phyloP scores from a whole-genome alignment of 345 rosid genomes.

The Hevea brasiliensis region DNA sequence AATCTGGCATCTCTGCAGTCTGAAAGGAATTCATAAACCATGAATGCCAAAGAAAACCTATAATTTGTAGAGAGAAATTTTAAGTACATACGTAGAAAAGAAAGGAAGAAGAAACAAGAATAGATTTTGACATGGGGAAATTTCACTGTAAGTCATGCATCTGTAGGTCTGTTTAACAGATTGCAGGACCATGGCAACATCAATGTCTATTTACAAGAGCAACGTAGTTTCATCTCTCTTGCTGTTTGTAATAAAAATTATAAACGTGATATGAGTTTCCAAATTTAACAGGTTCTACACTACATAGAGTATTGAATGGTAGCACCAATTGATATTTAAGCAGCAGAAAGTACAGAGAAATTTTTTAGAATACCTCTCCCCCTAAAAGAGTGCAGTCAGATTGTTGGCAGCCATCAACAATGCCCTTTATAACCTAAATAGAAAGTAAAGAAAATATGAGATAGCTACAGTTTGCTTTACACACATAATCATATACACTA shows the following conservation, averaged over 20 bases:
- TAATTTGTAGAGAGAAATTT: neutral
- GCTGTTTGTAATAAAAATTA: neutral
- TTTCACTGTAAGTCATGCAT: neutral
- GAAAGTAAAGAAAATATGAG: neutral
- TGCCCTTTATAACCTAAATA: constrained; percentile 82
- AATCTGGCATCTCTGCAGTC: constrained; percentile 98
- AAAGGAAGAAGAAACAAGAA: neutral
- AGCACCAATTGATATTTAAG: neutral
- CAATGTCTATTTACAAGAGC: neutral
- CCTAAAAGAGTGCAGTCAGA: constrained; percentile 83
- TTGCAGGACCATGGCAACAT: neutral
- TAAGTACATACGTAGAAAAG: neutral
- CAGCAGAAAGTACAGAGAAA: neutral
- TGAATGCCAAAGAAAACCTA: neutral
- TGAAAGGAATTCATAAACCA: constrained; percentile 24
- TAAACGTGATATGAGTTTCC: neutral
- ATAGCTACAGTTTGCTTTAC: neutral
- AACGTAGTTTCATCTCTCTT: neutral
- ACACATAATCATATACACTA: neutral
- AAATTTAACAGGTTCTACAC: neutral
- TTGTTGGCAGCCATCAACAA: constrained; percentile 85
- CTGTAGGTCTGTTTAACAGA: neutral
- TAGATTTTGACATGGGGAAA: neutral
- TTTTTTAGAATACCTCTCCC: constrained; percentile 65
- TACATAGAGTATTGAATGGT: neutral